A percentile compares a stretch with the other conserved stretches of the same genome.
Conservation (phyloP, 2,329 filamentous ascomycete genomes). For the Diaporthe velutina region DNA sequence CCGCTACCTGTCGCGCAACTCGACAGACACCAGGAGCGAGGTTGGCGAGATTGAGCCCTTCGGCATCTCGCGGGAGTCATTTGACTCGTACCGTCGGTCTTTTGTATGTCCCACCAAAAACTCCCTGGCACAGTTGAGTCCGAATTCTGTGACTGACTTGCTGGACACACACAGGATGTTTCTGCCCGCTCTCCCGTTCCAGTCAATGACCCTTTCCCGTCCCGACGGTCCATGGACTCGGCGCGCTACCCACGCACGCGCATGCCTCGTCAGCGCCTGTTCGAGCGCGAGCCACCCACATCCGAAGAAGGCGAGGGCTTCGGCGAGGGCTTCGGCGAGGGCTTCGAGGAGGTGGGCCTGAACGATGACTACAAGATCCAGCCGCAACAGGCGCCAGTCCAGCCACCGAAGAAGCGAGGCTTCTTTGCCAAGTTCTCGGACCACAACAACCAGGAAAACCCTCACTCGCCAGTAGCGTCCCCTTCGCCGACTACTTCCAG, state of each 20-base stretch:
- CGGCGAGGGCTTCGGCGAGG: constrained; percentile 53
- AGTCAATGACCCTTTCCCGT: constrained; percentile 65
- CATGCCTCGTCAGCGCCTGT: constrained; percentile 70
- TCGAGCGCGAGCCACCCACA: constrained; percentile 72
- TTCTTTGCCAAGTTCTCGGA: constrained; percentile 88
- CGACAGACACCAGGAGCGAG: constrained; percentile 67
- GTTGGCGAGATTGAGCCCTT: constrained; percentile 91
- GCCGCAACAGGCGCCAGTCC: constrained; percentile 52
- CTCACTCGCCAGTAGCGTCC: constrained; percentile 46
- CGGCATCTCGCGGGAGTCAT: constrained; percentile 94
- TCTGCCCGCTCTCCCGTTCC: constrained; percentile 85
- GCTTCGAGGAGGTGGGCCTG: constrained; percentile 91
- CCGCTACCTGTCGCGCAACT: constrained; percentile 66
- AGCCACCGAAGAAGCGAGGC: constrained; percentile 72
- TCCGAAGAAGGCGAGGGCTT: constrained; percentile 65
- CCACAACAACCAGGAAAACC: constrained; percentile 43
- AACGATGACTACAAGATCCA: constrained; percentile 78
- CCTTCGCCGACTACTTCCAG: constrained; percentile 61
- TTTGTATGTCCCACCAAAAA: constrained; percentile 75
- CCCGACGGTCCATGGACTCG: constrained; percentile 86
- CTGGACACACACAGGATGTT: constrained; percentile 76
- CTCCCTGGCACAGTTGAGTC: background rate
- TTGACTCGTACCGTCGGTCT: constrained; percentile 94
- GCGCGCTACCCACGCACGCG: constrained; percentile 72
- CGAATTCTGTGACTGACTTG: background rate